phyloP scores from a whole-genome alignment of 1,139 yeast species.

The Hemisphaericaspora lyxosophila region DNA sequence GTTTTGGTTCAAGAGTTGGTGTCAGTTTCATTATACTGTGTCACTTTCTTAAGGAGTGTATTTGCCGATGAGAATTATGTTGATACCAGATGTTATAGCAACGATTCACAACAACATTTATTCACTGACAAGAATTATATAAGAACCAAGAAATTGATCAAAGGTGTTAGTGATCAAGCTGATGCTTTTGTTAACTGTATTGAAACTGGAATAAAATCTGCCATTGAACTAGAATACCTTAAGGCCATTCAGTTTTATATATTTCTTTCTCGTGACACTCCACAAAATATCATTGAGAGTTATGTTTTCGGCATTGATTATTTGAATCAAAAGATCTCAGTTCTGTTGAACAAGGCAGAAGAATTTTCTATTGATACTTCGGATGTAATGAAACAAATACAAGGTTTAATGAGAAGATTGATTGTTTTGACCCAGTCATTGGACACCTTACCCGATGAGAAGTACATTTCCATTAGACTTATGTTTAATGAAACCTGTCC shows the following conservation, averaged over 20 bases:
- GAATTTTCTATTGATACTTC: conserved; percentile 19
- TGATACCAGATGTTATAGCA: conserved; percentile 41
- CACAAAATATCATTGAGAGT: conserved; percentile 43
- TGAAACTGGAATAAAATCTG: conserved; percentile 47
- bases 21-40: conserved; percentile 49
- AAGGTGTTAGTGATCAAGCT: conserved; percentile 32
- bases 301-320: conserved; percentile 51
- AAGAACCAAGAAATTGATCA: conserved; percentile 44
- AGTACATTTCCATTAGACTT: conserved; percentile 45
- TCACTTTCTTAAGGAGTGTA: conserved; percentile 51
- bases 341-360: conserved; percentile 6
- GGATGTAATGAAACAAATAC: conserved; percentile 27
- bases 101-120: conserved; percentile 21
- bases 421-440: conserved; percentile 53
- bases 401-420: conserved; percentile 41
- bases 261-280: conserved; percentile 36
- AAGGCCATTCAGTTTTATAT: conserved; percentile 47
- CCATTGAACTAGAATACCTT: conserved; percentile 40
- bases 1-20: conserved; percentile 43
- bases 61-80: conserved; percentile 49
- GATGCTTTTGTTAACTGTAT: conserved; percentile 46
- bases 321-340: conserved; percentile 11
- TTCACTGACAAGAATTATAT: conserved; percentile 23
- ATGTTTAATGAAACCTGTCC: conserved; percentile 50
- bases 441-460: conserved; percentile 46